phyloP scores from a whole-genome alignment of 2,329 filamentous ascomycete species.

The Beauveria caledonica region DNA sequence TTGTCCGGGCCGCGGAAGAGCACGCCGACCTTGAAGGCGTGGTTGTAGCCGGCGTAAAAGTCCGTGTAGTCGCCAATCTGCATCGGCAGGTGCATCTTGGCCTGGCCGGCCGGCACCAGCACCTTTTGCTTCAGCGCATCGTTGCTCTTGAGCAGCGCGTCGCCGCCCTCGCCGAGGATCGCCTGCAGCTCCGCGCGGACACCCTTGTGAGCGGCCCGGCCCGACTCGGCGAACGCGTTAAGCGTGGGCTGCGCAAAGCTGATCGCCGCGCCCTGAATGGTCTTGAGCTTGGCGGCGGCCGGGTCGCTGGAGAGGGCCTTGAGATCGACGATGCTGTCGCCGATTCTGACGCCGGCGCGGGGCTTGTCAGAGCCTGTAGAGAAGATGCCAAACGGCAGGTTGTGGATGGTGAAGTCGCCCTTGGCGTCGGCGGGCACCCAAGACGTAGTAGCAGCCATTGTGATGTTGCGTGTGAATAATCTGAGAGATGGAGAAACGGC shows the following conservation, averaged over 20 bases:
- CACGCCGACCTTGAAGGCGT: slow-evolving; percentile 62
- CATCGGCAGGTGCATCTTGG: slow-evolving; percentile 65
- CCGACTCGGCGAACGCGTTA: slow-evolving; percentile 64
- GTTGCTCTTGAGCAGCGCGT: slow-evolving; percentile 31
- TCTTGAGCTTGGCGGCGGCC: slow-evolving; percentile 6
- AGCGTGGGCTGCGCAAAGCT: slow-evolving; percentile 41
- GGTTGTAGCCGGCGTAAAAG: slow-evolving; percentile 73
- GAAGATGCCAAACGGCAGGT: slow-evolving; percentile 71
- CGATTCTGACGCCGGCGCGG: slow-evolving; percentile 60
- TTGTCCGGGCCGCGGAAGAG: slow-evolving; percentile 67
- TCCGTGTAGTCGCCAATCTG: slow-evolving; percentile 77
- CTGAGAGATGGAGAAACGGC: neutral
- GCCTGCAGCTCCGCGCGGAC: slow-evolving; percentile 63
- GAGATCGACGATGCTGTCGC: slow-evolving; percentile 58
- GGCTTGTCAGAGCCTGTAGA: slow-evolving; percentile 46
- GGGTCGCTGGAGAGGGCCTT: slow-evolving; percentile 13
- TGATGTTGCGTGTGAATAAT: neutral
- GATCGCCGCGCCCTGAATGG: slow-evolving; percentile 27
- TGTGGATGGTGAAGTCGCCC: slow-evolving; percentile 55
- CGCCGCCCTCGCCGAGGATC: slow-evolving; percentile 45
- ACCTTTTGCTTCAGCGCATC: slow-evolving; percentile 21
- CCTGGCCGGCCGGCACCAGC: slow-evolving; percentile 30
- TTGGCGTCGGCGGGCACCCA: slow-evolving; percentile 13
- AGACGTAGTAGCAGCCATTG: slow-evolving; percentile 9
- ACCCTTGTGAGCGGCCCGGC: slow-evolving; percentile 59